Base-by-base conservation (phyloP, 768 basidiomycete genomes). In the Amanita polypyramis region DNA sequence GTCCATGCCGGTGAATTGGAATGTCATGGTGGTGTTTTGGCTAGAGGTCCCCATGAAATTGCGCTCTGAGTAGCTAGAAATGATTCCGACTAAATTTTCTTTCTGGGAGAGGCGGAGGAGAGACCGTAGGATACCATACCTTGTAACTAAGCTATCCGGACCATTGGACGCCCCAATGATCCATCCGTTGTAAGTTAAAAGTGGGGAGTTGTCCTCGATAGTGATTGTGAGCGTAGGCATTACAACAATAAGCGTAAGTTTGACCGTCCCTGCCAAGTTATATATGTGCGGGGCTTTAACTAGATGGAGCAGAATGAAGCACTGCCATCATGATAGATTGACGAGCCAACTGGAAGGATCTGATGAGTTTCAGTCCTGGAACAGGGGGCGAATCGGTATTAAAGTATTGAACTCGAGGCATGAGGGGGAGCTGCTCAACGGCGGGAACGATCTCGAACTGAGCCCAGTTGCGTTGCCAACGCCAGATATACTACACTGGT, bases 1-100 rank as follows among this genome's bases (percentile, higher is more conserved):
- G 4, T 63, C 67, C 9, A 68, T 74, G 12, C 77, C 77, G 36
- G 72, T 72, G 62, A 77, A 78, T 20, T 55, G 49, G 53, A 77
- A 69, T 0, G 62, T 64, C 4, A 62, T 66, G 20, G 51, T 52
- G 5, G 70, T 70, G 7, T 61, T 33, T 11, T 33, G 20, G 10
- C 8, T 3, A 8, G 11, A 57, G 4, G 74, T 72, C 4, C 51
- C 58, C 51, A 62, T 68, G 49, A 70, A 75, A 33, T 65, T 70
- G 38, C 65, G 65, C 11, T 61, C 58, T 3, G 64, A 67, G 47
- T 66, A 67, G 19, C 67, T 68, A 32, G 8, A 27, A 32, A 7
- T 7, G 7, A 7, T 4, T 7, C 25, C 25, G 7, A 7, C 25
- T 27, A 27, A 5, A 29, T 12, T 12, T 43, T 17, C 9, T 12